Evolutionary conservation across 305 asterid species (phyloP).

Genomic region (Solanum hybrid): DNA sequence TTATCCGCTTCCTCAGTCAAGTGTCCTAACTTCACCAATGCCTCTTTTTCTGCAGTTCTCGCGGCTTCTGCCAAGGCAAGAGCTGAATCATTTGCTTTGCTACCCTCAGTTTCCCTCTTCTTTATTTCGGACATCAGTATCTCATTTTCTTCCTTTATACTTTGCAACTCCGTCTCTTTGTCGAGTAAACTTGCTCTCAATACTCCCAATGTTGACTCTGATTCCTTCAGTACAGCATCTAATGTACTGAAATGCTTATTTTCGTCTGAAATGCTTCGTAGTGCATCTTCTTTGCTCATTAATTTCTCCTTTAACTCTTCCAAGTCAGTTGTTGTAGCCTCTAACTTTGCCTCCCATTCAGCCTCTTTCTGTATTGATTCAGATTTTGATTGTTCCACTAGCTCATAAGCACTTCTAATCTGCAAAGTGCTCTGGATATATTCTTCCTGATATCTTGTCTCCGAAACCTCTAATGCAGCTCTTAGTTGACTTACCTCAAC

Average conservation of each 20-base stretch:
- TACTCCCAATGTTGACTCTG: constrained; percentile 7
- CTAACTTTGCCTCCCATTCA: constrained; percentile 6
- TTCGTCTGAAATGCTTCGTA: constrained; percentile 29
- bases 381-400: constrained; percentile 18
- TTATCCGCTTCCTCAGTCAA: constrained; percentile 27
- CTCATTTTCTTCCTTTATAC: constrained; percentile 24
- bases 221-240: constrained; percentile 19
- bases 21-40: constrained; percentile 20
- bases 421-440: constrained; percentile 13
- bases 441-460: constrained; percentile 19
- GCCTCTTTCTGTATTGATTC: constrained; percentile 18
- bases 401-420: constrained; percentile 19
- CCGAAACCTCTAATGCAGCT: constrained; percentile 24
- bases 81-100: constrained; percentile 9
- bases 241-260: constrained; percentile 19
- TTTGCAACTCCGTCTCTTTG: constrained; percentile 24
- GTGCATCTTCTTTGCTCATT: constrained; percentile 28
- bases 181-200: constrained; percentile 20
- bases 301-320: constrained; percentile 13
- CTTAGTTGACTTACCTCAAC: constrained; percentile 20
- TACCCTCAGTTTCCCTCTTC: constrained; percentile 12
- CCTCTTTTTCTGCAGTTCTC: constrained; percentile 24
- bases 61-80: constrained; percentile 17
- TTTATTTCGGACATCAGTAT: constrained; percentile 18
- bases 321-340: background rate